Percentiles rank a stretch among this genome's conserved stretches.
Evolutionary conservation across 305 asterid species (phyloP).

Genomic region (Ajuga reptans): DNA sequence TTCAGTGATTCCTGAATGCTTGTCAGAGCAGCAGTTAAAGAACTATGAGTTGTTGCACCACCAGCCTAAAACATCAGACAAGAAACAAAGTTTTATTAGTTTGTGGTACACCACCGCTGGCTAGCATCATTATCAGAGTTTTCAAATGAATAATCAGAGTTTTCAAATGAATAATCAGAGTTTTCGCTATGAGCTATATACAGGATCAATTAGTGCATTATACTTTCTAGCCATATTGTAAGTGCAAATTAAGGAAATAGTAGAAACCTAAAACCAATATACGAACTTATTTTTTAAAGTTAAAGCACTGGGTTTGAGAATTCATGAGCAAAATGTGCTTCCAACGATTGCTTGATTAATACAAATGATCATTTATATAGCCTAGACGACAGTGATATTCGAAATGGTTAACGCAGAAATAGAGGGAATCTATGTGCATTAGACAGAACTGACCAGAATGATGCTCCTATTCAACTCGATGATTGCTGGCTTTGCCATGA

Average conservation of each 20-base stretch:
- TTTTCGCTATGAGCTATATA: conserved; percentile 11
- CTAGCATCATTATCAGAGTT: no score
- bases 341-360: not conserved
- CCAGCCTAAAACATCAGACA: conserved; percentile 64
- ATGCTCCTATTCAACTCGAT: conserved; percentile 87
- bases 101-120: not conserved
- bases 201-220: conserved; percentile 1
- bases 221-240: not conserved
- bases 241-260: not conserved
- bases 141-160: conserved; percentile 16
- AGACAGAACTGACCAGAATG: conserved; percentile 52
- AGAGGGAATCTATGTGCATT: not conserved
- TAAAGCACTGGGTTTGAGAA: not conserved
- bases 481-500: conserved; percentile 92
- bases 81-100: conserved; percentile 4
- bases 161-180: conserved; percentile 17
- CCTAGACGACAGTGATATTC: not conserved
- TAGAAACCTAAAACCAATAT: not conserved
- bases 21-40: conserved; percentile 57
- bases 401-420: conserved; percentile 10
- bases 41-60: conserved; percentile 58
- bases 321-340: not conserved
- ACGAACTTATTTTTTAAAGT: not conserved
- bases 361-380: not conserved
- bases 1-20: conserved; percentile 84